Evolutionary conservation across 2,329 filamentous ascomycete species (phyloP), one percentile per base, ranked within the genome.

Genomic region (Sporothrix dimorphospora): DNA sequence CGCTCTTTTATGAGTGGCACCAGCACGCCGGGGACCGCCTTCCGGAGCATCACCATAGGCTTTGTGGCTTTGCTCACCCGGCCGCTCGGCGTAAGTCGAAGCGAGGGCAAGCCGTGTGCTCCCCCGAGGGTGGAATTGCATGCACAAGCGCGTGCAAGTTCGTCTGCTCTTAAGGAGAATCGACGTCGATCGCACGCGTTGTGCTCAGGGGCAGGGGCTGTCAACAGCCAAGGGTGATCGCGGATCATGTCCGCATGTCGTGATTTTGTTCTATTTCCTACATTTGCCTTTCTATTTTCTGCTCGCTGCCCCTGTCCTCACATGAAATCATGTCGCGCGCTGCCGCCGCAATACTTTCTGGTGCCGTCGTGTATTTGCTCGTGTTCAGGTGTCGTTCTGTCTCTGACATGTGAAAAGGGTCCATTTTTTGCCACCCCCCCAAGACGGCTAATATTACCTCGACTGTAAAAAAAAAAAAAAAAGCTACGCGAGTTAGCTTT

Each of bases 351-450:
- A 34, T 40, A n/a, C 4, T 4, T 40, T 21, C 40, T 19, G 4
- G 42, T 16, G n/a, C 16, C 16, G 5, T 61, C 11, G 42, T 14
- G 42, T 12, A 1, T 47, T 5, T 19, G 12, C 57, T 63, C 57
- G 11, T 24, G 57, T 42, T 21, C 3, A 40, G 21, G 21, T 61
- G 57, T 61, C 7, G 8, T 16, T 38, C 11, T 19, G 21, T 38
- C 47, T 5, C 27, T 71, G 70, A 71, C 70, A 71, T 71, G 70
- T 71, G 70, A 71, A 71, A 67, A 40, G 59, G 70, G 70, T 57
- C 61, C 61, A 16, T 30, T 24, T 65, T 65, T 65, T 19, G 59
- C 59, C 38, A 65, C 38, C 38, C 21, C 11, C 8, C 59, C 11
- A 27, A 27, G 16, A 14, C 9, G 21, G 34, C 12, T n/a, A n/a